A percentile compares a stretch with the other conserved stretches of the same genome.
phyloP scores from a whole-genome alignment of 2,329 filamentous ascomycete genomes.

The Dichotomopilus funicola region DNA sequence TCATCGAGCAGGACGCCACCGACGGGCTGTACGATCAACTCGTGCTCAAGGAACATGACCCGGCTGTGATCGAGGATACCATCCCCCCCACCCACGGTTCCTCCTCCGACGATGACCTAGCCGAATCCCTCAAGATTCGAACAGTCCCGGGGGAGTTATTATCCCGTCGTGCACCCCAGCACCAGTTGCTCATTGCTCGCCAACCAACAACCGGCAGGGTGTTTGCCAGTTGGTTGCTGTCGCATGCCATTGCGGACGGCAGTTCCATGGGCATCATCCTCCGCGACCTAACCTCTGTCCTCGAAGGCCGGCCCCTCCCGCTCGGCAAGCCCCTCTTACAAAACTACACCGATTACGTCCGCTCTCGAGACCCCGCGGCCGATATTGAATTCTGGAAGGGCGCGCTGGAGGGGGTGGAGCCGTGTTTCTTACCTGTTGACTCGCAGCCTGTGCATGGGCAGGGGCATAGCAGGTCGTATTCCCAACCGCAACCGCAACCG shows the following conservation, averaged over 20 bases:
- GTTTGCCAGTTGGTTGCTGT: constrained; percentile 9
- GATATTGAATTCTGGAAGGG: constrained; percentile 11
- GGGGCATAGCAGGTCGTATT: no score
- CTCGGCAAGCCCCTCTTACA: not conserved
- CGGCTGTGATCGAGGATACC: constrained; percentile 3
- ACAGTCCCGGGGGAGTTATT: constrained; percentile 1
- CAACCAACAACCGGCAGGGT: constrained; percentile 4
- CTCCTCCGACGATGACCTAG: not conserved
- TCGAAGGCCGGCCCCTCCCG: not conserved
- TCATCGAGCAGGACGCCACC: constrained; percentile 10
- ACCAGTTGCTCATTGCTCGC: constrained; percentile 4
- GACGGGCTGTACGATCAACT: constrained; percentile 12
- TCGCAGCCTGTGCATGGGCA: no score
- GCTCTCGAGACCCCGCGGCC: not conserved
- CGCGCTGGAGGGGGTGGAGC: constrained; percentile 5
- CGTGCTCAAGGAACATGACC: constrained; percentile 6
- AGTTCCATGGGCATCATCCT: constrained; percentile 9
- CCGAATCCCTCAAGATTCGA: constrained; percentile 1
- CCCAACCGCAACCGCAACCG: not conserved
- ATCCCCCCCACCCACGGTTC: not conserved
- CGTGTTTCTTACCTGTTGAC: constrained; percentile 6
- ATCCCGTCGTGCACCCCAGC: constrained; percentile 1
- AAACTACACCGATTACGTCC: constrained; percentile 10
- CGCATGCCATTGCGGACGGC: constrained; percentile 8
- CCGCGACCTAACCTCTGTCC: constrained; percentile 5